Evolutionary conservation across 208 protist species (phyloP).

Genomic region (Acanthamoeba healyi): DNA sequence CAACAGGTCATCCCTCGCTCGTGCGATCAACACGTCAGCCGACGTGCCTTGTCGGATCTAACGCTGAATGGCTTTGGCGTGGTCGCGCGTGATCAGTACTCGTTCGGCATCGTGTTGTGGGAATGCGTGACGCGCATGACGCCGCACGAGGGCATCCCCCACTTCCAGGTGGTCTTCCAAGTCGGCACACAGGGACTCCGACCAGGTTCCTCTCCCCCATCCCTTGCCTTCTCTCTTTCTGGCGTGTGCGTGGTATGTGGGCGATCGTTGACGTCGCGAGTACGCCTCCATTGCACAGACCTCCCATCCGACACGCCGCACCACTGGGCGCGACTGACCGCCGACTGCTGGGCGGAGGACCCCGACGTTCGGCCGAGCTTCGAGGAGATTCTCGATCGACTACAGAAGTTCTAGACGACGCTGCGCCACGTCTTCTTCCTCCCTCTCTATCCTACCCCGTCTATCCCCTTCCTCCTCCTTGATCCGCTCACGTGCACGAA

Average conservation of each 20-base stretch:
- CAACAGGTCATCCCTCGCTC: neutral
- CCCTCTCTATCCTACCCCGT: neutral
- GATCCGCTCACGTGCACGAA: too few species aligned
- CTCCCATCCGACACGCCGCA: slow-evolving; percentile 47
- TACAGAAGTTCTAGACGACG: slow-evolving; percentile 40
- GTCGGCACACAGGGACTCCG: slow-evolving; percentile 69
- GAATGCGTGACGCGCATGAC: slow-evolving; percentile 65
- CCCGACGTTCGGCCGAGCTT: slow-evolving; percentile 66
- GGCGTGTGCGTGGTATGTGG: neutral
- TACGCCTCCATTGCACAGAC: neutral
- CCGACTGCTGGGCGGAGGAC: slow-evolving; percentile 69
- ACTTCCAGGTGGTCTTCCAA: slow-evolving; percentile 74
- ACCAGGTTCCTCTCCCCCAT: slow-evolving; percentile 7
- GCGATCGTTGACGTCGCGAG: neutral
- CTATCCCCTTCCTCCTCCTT: neutral
- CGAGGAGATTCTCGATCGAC: slow-evolving; percentile 59
- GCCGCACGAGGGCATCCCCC: slow-evolving; percentile 58
- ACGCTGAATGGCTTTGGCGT: too few species aligned
- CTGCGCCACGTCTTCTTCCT: neutral
- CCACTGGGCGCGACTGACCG: slow-evolving; percentile 42
- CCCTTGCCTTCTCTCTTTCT: neutral
- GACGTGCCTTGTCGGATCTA: too few species aligned
- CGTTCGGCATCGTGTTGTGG: slow-evolving; percentile 68
- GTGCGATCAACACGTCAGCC: neutral
- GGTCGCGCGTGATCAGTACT: neutral